Conservation (phyloP, 148 eudicot species). For the Euryodendron excelsum region DNA sequence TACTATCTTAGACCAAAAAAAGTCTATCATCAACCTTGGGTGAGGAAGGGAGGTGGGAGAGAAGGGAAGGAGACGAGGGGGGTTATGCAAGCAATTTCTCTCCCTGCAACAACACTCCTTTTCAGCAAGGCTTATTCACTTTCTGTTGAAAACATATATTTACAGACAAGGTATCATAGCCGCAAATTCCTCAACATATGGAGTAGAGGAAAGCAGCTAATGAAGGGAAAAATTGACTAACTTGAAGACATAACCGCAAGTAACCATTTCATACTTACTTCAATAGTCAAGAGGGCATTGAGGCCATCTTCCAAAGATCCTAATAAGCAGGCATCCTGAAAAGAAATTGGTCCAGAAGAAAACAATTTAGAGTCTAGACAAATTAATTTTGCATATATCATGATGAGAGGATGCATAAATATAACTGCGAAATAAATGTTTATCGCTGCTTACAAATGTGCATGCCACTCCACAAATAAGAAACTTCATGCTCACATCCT, state of each 20-base stretch:
- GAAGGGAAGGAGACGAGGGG: neutral
- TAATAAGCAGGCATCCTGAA: slow-evolving; percentile 72
- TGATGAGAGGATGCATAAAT: slow-evolving; percentile 3
- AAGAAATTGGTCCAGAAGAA: slow-evolving; percentile 9
- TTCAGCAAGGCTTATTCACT: neutral
- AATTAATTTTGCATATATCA: slow-evolving; percentile 6
- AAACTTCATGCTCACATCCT: slow-evolving; percentile 68
- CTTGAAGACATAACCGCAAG: slow-evolving; percentile 4
- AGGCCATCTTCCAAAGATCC: slow-evolving; percentile 91
- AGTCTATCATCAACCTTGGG: no score
- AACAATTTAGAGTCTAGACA: no score
- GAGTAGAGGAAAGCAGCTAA: neutral
- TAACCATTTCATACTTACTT: slow-evolving; percentile 53
- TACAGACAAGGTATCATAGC: neutral
- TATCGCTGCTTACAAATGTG: slow-evolving; percentile 52
- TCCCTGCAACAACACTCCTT: neutral
- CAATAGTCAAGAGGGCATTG: slow-evolving; percentile 79
- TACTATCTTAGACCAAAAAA: no score
- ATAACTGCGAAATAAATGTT: neutral
- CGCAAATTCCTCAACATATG: neutral
- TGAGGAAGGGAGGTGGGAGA: neutral
- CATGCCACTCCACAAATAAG: slow-evolving; percentile 73
- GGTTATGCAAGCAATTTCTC: neutral
- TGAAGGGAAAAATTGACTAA: neutral
- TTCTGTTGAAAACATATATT: neutral